Evolutionary conservation across 805 yeast species (phyloP).

Genomic region (Candida chauliodis): DNA sequence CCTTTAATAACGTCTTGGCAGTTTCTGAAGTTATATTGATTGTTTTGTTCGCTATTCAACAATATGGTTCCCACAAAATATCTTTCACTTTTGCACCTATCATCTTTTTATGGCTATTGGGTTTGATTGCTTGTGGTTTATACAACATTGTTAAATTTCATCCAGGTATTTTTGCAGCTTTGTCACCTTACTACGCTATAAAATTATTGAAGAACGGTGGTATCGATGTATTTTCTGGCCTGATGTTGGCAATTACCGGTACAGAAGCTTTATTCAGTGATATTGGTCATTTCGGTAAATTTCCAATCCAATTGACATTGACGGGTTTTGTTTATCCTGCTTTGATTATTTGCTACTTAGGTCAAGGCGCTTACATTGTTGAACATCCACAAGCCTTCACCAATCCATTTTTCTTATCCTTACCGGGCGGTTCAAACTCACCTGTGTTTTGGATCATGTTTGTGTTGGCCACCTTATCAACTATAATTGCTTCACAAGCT

Average conservation of each 20-base stretch:
- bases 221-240: constrained; percentile 45
- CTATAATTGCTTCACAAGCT: constrained; percentile 61
- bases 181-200: constrained; percentile 53
- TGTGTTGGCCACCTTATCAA: constrained; percentile 50
- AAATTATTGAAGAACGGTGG: constrained; percentile 36
- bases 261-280: constrained; percentile 66
- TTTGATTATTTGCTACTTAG: constrained; percentile 50
- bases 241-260: constrained; percentile 56
- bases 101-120: constrained; percentile 47
- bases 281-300: constrained; percentile 51
- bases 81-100: constrained; percentile 53
- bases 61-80: constrained; percentile 48
- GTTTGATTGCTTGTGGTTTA: constrained; percentile 44
- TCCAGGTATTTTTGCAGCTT: constrained; percentile 44
- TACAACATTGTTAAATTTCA: constrained; percentile 38
- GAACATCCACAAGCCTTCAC: constrained; percentile 34
- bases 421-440: constrained; percentile 47
- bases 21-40: constrained; percentile 48
- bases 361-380: constrained; percentile 52
- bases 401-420: constrained; percentile 45
- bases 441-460: constrained; percentile 49
- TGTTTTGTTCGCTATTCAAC: constrained; percentile 44
- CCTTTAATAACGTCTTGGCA: constrained; percentile 42
- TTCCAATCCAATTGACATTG: constrained; percentile 48
- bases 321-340: constrained; percentile 48